Conservation (phyloP, 202 grass and related monocot genomes). For the Digitaria exilis region DNA sequence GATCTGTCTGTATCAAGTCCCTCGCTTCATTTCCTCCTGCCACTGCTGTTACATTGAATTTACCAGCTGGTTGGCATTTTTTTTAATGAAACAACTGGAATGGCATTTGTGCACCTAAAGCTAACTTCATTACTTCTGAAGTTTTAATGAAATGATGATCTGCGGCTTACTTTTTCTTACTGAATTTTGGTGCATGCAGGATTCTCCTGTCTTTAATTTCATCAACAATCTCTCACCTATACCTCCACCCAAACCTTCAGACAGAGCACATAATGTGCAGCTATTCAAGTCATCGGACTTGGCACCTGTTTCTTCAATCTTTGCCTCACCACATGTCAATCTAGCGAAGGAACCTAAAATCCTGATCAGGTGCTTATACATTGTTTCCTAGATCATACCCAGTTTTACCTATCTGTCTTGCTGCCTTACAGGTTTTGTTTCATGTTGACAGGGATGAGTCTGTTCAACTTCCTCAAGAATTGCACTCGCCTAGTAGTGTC, state of each 20-base stretch:
- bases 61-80: no score
- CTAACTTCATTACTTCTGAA: background rate
- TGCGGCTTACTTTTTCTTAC: slow-evolving; percentile 3
- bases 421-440: slow-evolving; percentile 7
- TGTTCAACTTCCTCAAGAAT: slow-evolving; percentile 46
- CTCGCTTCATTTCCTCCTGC: slow-evolving; percentile 5
- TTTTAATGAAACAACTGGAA: background rate
- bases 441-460: slow-evolving; percentile 52
- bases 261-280: slow-evolving; percentile 58
- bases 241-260: slow-evolving; percentile 67
- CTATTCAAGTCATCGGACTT: slow-evolving; percentile 76
- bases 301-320: slow-evolving; percentile 71
- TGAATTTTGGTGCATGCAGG: slow-evolving; percentile 56
- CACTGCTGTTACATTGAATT: background rate
- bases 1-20: background rate
- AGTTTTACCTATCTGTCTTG: slow-evolving; percentile 5
- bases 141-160: background rate
- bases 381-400: background rate
- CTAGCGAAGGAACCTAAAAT: slow-evolving; percentile 67
- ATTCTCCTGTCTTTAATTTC: slow-evolving; percentile 96
- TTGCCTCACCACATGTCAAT: slow-evolving; percentile 89
- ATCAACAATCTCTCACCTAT: slow-evolving; percentile 95
- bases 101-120: slow-evolving; percentile 1
- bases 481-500: slow-evolving; percentile 56
- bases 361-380: slow-evolving; percentile 57